Conservation (phyloP, 73 alveolate genomes). For the Urostyla sp. region DNA sequence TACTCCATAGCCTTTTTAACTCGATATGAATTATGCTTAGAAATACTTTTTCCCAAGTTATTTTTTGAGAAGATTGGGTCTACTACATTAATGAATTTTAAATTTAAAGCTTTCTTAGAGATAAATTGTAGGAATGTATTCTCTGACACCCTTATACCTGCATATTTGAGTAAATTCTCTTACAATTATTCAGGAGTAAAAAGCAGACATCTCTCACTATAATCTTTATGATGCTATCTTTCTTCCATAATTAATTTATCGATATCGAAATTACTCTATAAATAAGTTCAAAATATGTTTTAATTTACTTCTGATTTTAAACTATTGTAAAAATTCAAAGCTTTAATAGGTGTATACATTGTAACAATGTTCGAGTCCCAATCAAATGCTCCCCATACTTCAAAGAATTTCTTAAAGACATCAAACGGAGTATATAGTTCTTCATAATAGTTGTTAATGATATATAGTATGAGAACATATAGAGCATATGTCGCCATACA, state of each 20-base stretch:
- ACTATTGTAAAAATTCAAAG: slow-evolving; percentile 5
- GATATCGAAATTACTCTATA: slow-evolving; percentile 1
- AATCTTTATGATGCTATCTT: not conserved
- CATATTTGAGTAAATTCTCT: not conserved
- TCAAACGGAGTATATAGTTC: slow-evolving; percentile 83
- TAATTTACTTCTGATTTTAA: too few relatives aligned
- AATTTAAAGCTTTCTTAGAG: slow-evolving; percentile 6
- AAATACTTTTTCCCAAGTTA: slow-evolving; percentile 69
- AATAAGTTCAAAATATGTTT: not conserved
- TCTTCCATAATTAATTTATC: slow-evolving; percentile 44
- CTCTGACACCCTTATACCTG: slow-evolving; percentile 16
- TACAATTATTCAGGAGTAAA: slow-evolving; percentile 21
- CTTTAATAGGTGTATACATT: slow-evolving; percentile 55
- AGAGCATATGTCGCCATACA: slow-evolving; percentile 88
- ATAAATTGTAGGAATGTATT: not conserved
- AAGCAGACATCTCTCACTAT: slow-evolving; percentile 1
- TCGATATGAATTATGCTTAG: slow-evolving; percentile 49
- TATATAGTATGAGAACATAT: slow-evolving; percentile 80
- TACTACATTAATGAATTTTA: slow-evolving; percentile 55
- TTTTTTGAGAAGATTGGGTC: slow-evolving; percentile 69
- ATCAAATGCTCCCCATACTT: slow-evolving; percentile 74
- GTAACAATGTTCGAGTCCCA: slow-evolving; percentile 84
- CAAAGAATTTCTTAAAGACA: slow-evolving; percentile 79
- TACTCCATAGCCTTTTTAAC: slow-evolving; percentile 33
- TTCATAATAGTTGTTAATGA: slow-evolving; percentile 74